phyloP scores from a whole-genome alignment of 75 land plant species.

The Pinus taeda region DNA sequence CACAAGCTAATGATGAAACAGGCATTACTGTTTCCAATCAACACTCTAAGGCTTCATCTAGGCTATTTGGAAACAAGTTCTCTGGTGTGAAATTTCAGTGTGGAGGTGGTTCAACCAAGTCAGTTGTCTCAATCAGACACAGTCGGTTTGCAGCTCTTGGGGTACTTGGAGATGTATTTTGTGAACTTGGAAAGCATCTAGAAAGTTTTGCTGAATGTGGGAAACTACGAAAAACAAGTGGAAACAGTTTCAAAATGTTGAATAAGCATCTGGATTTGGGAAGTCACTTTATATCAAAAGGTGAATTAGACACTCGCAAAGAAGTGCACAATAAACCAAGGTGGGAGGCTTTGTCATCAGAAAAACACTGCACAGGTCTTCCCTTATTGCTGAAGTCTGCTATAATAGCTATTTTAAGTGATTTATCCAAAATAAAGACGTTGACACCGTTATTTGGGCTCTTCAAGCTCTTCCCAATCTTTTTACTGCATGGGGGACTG shows the following conservation, averaged over 20 bases:
- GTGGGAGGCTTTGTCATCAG: conserved; percentile 13
- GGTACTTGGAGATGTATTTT: conserved; percentile 13
- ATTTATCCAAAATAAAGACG: neutral
- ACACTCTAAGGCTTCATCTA: too few relatives aligned
- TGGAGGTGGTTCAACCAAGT: too few relatives aligned
- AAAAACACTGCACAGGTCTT: conserved; percentile 4
- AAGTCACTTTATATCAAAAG: too few relatives aligned
- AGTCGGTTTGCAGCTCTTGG: too few relatives aligned
- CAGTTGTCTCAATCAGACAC: too few relatives aligned
- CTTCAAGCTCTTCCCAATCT: conserved; percentile 5
- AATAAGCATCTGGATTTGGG: neutral
- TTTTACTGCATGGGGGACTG: neutral
- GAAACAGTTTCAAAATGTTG: neutral
- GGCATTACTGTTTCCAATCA: too few relatives aligned
- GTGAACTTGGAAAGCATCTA: neutral
- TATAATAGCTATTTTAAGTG: neutral
- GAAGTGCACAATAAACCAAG: neutral
- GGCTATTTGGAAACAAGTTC: too few relatives aligned
- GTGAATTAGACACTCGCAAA: neutral
- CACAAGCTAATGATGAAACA: too few relatives aligned
- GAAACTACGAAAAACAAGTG: neutral
- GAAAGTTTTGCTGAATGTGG: neutral
- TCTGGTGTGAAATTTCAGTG: too few relatives aligned
- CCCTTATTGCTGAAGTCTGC: neutral
- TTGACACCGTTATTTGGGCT: neutral